A percentile compares a stretch with the other conserved stretches of the same genome.
Conservation (phyloP, 768 basidiomycete genomes). For the Serendipita sp. region DNA sequence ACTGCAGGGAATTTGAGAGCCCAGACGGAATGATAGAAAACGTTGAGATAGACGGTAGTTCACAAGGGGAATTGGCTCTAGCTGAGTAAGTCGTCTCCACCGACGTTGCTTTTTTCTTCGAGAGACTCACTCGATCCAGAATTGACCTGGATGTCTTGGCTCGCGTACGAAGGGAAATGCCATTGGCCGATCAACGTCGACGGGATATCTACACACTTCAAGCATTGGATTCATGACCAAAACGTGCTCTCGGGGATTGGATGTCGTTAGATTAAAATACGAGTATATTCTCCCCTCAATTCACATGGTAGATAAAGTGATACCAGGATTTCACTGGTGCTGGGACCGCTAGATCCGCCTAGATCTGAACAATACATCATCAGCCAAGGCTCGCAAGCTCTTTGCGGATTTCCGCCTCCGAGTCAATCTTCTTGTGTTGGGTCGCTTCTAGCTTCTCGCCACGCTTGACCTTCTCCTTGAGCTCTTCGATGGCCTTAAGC, state of each 20-base stretch:
- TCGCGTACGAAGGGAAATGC: constrained; percentile 13
- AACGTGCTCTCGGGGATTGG: too few species aligned
- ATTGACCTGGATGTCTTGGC: constrained; percentile 11
- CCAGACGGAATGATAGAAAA: background rate
- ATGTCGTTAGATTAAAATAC: background rate
- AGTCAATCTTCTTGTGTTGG: constrained; percentile 93
- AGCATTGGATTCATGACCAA: background rate
- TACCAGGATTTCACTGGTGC: too few species aligned
- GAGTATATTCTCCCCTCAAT: background rate
- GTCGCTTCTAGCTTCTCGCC: constrained; percentile 91
- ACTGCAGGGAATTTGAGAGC: constrained; percentile 3
- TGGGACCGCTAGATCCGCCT: too few species aligned
- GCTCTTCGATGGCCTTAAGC: constrained; percentile 97
- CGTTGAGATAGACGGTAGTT: background rate
- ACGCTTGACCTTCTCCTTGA: constrained; percentile 79
- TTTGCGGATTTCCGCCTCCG: constrained; percentile 66
- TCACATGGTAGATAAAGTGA: background rate
- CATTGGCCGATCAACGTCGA: constrained; percentile 9
- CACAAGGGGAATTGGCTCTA: background rate
- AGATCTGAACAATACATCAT: background rate
- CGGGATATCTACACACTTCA: background rate
- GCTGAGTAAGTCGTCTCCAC: background rate
- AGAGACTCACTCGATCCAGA: constrained; percentile 2
- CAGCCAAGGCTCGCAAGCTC: constrained; percentile 38
- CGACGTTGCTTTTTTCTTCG: background rate